Percentiles rank a stretch among this genome's conserved stretches.
Conservation (phyloP, 2,329 filamentous ascomycete genomes). For the Exophiala dermatitidis region DNA sequence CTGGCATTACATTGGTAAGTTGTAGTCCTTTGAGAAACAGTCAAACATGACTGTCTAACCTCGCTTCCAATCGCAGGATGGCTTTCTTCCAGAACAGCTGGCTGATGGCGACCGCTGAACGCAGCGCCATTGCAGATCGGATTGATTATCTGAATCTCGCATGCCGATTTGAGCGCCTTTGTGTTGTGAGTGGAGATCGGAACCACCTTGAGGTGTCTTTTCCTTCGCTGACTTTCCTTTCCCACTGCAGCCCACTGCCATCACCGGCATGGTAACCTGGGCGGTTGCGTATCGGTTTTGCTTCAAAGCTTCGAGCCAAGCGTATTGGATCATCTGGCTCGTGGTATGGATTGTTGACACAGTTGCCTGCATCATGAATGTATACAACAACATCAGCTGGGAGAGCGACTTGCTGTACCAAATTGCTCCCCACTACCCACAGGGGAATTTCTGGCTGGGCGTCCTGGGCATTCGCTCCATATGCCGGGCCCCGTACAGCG, state of each 20-base stretch:
- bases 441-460: slow-evolving; percentile 17
- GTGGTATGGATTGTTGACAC: slow-evolving; percentile 16
- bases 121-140: slow-evolving; percentile 12
- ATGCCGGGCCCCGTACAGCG: background rate
- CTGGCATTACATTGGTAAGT: slow-evolving; percentile 13
- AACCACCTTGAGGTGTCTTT: background rate
- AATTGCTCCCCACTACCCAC: slow-evolving; percentile 14
- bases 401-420: slow-evolving; percentile 19
- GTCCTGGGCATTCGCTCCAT: slow-evolving; percentile 14
- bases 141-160: slow-evolving; percentile 19
- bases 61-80: slow-evolving; percentile 3
- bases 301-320: slow-evolving; percentile 16
- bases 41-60: background rate
- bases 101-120: slow-evolving; percentile 16
- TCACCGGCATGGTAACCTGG: slow-evolving; percentile 21
- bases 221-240: background rate
- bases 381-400: slow-evolving; percentile 22
- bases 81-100: slow-evolving; percentile 19
- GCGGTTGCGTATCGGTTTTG: slow-evolving; percentile 18
- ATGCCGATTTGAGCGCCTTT: slow-evolving; percentile 16
- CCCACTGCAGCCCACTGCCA: slow-evolving; percentile 9
- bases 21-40: background rate
- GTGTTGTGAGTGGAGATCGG: slow-evolving; percentile 9
- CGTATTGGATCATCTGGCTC: slow-evolving; percentile 20
- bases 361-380: slow-evolving; percentile 21